Evolutionary conservation across 2,329 filamentous ascomycete genomes (phyloP), one percentile per base, ranked within the genome.

Genomic region (Fusarium pilosicola): DNA sequence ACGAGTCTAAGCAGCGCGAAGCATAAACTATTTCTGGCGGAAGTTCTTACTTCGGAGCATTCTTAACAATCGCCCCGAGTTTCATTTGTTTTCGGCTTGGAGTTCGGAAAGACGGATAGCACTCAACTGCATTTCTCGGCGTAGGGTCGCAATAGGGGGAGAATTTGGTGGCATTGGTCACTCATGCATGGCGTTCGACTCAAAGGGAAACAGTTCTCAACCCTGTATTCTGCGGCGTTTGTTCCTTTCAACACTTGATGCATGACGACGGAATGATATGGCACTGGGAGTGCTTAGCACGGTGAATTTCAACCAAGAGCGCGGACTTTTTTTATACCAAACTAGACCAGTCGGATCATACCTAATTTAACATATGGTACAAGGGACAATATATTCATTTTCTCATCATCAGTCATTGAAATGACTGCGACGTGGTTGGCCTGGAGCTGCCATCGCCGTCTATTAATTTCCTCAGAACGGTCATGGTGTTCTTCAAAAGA

Each of bases 401-500:
- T n/a, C 24, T n/a, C 11, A 45, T 38, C 15, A 45, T 30, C 22
- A 32, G 51, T 26, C 32, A 52, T 38, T 62, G 45, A 9, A 49
- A 52, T 60, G 38, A 48, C 54, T 72, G 68, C 20, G 68, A 65
- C 22, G 68, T 41, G n/a, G 70, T 75, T 56, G 65, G 70, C 32
- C 71, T 74, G 68, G 74, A 38, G 73, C 71, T 55, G 62, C 71
- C 64, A 57, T 62, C 79, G 28, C 78, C 79, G 38, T 82, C 80
- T 76, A 81, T 83, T 39, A 83, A 81, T 68, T 85, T 88, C 82
- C 90, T 91, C 75, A 96, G 82, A 57, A 92, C 90, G 79, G 92
- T 94, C 89, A 96, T 94, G 3, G 93, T 95, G 76, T 91, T 94
- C 80, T 93, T 93, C 87, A 97, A 92, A 77, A 97, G 82, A 71